Evolutionary conservation across 2,329 filamentous ascomycete genomes (phyloP), one percentile per base, ranked within the genome.

Genomic region (Lachnellula subtilissima): DNA sequence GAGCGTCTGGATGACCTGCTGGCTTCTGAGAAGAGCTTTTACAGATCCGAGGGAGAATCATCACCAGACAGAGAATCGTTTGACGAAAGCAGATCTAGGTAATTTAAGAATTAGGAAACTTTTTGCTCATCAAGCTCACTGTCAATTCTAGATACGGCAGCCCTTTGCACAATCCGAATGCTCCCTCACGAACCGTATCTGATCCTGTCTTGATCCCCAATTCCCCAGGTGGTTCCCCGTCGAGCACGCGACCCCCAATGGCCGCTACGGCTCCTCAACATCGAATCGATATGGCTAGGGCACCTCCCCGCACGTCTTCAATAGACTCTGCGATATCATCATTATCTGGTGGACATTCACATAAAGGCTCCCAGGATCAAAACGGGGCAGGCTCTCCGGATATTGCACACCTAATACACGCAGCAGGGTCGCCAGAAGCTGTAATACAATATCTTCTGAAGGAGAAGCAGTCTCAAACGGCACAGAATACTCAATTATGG

Each of bases 401-500:
- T 67, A 87, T 96, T 65, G 84, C 84, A 39, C 82, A 84, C 63
- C 77, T 97, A 36, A 88, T 97, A 61, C 83, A 87, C 66, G 84
- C 91, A 35, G 92, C 92, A 25, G 94, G 93, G 50, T 96, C 91
- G 52, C 81, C 92, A 15, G 93, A 99, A 70, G 89, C 89, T 5
- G 88, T 95, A 5, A 90, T 99, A 58, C 83, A 91, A 64, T 90
- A 94, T 66, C 76, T 99, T 50, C 75, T 97, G 61, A 95, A 89
- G 70, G 94, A 99, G 70, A 97, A 97, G 72, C 85, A 93, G 61
- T 88, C 90, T 49, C 88, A 91, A 53, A 84, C 89, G 5, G 87
- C 90, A 64, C 94, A 97, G 69, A 97, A 97, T 70, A 79, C 86
- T 17, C 93, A 99, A 71, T 75, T 99, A 66, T 99, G 94, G 94